Conservation (phyloP, 805 yeast species). For the Hanseniaspora guilliermondii region DNA sequence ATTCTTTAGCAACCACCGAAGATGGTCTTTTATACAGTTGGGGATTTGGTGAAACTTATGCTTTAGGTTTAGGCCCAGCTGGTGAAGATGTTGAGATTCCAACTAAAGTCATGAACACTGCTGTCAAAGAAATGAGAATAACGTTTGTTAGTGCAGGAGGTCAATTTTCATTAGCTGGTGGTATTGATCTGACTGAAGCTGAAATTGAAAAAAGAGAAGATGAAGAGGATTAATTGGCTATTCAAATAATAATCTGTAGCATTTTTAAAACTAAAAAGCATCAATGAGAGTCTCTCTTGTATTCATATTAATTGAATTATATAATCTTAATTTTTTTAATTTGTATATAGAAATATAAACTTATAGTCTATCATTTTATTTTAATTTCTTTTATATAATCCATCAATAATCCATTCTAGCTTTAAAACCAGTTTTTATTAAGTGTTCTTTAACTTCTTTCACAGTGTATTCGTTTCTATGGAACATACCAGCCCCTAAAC, state of each 20-base stretch:
- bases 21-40: constrained; percentile 85
- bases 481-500: constrained; percentile 97
- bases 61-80: constrained; percentile 82
- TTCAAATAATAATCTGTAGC: too few species aligned
- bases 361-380: neutral
- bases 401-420: constrained; percentile 49
- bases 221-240: constrained; percentile 37
- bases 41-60: constrained; percentile 98
- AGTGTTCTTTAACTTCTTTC: constrained; percentile 60
- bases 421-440: constrained; percentile 47
- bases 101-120: constrained; percentile 84
- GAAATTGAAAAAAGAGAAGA: constrained; percentile 35
- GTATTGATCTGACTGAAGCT: constrained; percentile 36
- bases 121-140: constrained; percentile 70
- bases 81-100: constrained; percentile 83
- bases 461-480: constrained; percentile 91
- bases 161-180: constrained; percentile 85
- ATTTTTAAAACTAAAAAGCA: too few species aligned
- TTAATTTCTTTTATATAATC: neutral
- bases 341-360: neutral
- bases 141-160: constrained; percentile 83
- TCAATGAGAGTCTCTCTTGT: too few species aligned
- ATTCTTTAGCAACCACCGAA: constrained; percentile 69
- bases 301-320: neutral
- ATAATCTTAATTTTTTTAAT: neutral